A percentile compares a stretch with the other conserved stretches of the same genome.
Evolutionary conservation across 1,284 basidiomycete species (phyloP).

Genomic region (Ganoderma boninense): DNA sequence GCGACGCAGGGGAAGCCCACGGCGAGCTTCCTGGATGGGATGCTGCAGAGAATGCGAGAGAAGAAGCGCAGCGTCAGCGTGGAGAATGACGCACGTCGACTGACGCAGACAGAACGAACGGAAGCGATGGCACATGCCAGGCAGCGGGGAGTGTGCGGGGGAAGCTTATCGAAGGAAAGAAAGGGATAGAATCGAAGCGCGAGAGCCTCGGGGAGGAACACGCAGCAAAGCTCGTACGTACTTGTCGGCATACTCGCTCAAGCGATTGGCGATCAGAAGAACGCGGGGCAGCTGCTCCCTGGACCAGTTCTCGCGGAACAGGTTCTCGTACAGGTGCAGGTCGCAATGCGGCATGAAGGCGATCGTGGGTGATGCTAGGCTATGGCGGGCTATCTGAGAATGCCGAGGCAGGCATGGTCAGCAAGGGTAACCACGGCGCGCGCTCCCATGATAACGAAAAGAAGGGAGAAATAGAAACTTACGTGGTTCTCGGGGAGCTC

Average conservation of each 20-base stretch:
- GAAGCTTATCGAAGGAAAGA: constrained; percentile 9
- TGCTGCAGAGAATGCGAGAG: constrained; percentile 36
- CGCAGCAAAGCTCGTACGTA: constrained; percentile 39
- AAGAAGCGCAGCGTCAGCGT: constrained; percentile 12
- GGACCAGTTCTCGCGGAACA: constrained; percentile 70
- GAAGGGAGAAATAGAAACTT: constrained; percentile 41
- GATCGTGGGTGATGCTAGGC: constrained; percentile 55
- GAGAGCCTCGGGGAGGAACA: constrained; percentile 21
- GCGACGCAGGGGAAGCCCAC: constrained; percentile 46
- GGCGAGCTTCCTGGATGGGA: constrained; percentile 44
- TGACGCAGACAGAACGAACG: constrained; percentile 8
- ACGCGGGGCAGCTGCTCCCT: constrained; percentile 45
- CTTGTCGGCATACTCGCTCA: constrained; percentile 60
- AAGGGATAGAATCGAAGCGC: constrained; percentile 9
- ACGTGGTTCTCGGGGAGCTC: constrained; percentile 61
- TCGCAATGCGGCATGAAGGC: constrained; percentile 84
- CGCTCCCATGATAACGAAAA: not conserved
- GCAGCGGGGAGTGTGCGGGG: constrained; percentile 7
- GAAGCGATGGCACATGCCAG: not conserved
- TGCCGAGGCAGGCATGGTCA: constrained; percentile 11
- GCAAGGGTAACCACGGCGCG: constrained; percentile 10
- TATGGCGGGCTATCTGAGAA: constrained; percentile 43
- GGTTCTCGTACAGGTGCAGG: constrained; percentile 68
- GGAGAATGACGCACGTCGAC: not conserved
- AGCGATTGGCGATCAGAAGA: constrained; percentile 55